Evolutionary conservation across 2,329 filamentous ascomycete species (phyloP).

Genomic region (Tolypocladium capitatum): DNA sequence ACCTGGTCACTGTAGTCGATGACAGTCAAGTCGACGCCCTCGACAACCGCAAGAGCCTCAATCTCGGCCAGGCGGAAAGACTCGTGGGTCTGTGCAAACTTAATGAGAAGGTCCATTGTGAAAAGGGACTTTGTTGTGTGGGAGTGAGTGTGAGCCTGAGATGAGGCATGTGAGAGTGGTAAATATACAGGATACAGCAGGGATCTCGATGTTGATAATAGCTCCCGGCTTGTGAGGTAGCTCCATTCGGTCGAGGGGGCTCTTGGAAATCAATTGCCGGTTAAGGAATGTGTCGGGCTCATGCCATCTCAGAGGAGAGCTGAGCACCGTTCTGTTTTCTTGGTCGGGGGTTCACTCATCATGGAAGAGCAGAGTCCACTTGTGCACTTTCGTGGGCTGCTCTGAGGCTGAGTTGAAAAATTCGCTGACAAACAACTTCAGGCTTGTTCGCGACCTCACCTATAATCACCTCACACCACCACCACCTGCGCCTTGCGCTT

Average conservation of each 20-base stretch:
- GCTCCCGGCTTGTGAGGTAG: background rate
- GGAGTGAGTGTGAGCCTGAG: background rate
- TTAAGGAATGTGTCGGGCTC: background rate
- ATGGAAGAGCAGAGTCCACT: background rate
- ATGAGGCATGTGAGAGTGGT: background rate
- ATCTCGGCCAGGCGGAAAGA: slow-evolving; percentile 81
- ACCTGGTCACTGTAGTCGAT: slow-evolving; percentile 64
- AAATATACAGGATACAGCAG: background rate
- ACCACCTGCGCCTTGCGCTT: background rate
- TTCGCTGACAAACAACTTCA: background rate
- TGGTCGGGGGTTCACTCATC: background rate
- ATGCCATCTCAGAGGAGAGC: background rate
- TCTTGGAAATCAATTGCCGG: background rate
- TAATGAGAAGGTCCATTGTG: slow-evolving; percentile 66
- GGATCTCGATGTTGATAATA: background rate
- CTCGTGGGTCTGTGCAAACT: slow-evolving; percentile 81
- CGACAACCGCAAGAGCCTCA: slow-evolving; percentile 60
- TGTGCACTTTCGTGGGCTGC: background rate
- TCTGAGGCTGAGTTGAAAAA: background rate
- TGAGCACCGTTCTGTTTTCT: background rate
- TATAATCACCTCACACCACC: too few species aligned
- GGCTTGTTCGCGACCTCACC: background rate
- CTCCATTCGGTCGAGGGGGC: background rate
- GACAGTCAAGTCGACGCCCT: slow-evolving; percentile 55
- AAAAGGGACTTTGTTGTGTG: background rate